Base-by-base conservation (phyloP, 352 stramenopile species). In the Phytophthora citricola region DNA sequence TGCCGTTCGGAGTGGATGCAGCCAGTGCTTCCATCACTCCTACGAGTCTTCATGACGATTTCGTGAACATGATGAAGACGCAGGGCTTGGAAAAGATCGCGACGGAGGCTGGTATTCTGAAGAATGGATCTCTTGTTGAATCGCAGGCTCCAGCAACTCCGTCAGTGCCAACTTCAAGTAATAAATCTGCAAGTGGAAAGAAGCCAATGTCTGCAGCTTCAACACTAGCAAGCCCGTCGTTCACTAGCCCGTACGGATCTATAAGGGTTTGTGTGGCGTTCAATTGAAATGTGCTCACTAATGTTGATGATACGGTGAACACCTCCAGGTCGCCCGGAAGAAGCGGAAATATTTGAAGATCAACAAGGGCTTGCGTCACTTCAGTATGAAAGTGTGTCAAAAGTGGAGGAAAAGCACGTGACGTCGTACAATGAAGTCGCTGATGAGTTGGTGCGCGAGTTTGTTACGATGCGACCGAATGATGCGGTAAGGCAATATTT, bases 361-460 rank as follows among this genome's bases (percentile, higher is more conserved):
- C 59, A 95, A 94, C 83, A 97, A 97, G 54, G 91, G 91, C 6
- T 66, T 98, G 38, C 90, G 95, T 29, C 93, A 98, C 74, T 98
- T 98, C 56, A 98, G 90, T 41, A 97, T 98, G 88, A 98, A 98
- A 52, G 93, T 98, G 14, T 98, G 94, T 57, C 88, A 98, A 71
- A 98, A 62, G 95, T 98, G n/a, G 91, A 98, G 75, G 91, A 98
- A 65, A 98, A 98, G 66, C 90, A 97, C 39, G 88, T 94, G 9
- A 98, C 95, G 20, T 93, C 91, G 20, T 98, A 98, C 80, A 98
- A 98, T 69, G 94, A 98, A 81, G 95, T 98, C 20, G 76, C 87
- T 15, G 94, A 98, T 64, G 95, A 98, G 57, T 79, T 98, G 20
- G 91, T 97, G 38, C 81, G 83, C 29, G 91, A 97, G 65, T 96